Conservation (phyloP, 768 basidiomycete species). For the Mycena latifolia region DNA sequence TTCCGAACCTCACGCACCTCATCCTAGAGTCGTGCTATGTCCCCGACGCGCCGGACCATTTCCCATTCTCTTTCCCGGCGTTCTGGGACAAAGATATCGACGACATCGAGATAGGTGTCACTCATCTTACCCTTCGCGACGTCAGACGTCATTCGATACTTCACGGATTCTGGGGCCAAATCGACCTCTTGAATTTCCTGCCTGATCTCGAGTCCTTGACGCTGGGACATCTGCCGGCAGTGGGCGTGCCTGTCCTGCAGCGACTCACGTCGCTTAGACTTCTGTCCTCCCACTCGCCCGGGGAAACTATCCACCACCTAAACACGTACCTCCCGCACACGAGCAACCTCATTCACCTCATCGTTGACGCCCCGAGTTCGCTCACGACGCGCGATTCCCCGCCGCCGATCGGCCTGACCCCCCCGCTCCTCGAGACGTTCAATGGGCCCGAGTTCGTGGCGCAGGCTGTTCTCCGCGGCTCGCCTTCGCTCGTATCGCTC, state of each 20-base stretch:
- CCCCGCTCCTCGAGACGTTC: constrained; percentile 3
- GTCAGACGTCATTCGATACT: too few relatives aligned
- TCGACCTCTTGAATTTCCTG: background rate
- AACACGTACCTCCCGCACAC: background rate
- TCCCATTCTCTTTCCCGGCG: background rate
- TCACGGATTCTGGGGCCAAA: too few relatives aligned
- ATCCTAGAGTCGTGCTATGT: background rate
- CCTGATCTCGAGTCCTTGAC: background rate
- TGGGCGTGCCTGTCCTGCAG: background rate
- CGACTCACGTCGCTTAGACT: background rate
- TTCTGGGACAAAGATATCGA: background rate
- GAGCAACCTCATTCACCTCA: background rate
- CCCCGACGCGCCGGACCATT: background rate
- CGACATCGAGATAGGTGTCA: background rate
- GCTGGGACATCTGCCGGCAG: background rate
- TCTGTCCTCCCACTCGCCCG: background rate
- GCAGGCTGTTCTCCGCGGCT: background rate
- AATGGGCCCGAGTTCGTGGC: background rate
- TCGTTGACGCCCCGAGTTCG: background rate
- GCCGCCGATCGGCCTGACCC: background rate
- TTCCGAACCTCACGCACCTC: constrained; percentile 8
- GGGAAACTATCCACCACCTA: background rate
- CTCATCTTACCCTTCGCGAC: background rate
- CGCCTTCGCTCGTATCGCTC: background rate
- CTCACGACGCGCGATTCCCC: background rate